Percentiles rank a stretch among this genome's conserved stretches.
These are phyloP conservation scores for Meyerozyma guilliermondii DNA, from an alignment of 1,139 yeast species.

Conservation along the genomic window DNA sequence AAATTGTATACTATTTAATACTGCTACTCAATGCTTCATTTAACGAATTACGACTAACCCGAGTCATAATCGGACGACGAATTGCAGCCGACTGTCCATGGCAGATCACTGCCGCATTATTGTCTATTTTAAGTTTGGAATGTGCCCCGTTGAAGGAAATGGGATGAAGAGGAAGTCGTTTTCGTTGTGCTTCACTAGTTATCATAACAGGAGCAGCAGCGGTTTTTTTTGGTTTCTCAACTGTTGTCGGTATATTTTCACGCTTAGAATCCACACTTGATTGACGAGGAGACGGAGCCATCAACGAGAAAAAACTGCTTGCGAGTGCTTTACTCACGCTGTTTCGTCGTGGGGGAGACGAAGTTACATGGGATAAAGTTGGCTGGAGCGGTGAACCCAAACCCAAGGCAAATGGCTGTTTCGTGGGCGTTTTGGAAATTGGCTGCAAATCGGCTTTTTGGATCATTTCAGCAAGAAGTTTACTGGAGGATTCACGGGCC, in stretches of 20 bases:
- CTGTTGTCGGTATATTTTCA: no score
- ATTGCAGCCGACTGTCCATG: slow-evolving; percentile 10
- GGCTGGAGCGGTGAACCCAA: neutral
- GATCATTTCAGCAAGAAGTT: neutral
- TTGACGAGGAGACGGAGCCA: neutral
- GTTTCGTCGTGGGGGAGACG: neutral
- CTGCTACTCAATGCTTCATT: slow-evolving; percentile 25
- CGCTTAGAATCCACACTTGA: no score
- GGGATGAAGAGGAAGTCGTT: neutral
- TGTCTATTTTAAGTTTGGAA: slow-evolving; percentile 1
- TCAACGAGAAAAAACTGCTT: neutral
- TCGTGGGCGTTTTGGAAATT: neutral
- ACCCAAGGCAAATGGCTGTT: neutral
- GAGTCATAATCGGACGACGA: slow-evolving; percentile 9
- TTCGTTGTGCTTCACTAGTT: neutral
- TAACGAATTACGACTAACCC: slow-evolving; percentile 28
- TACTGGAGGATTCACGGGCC: neutral
- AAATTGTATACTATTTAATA: slow-evolving; percentile 3
- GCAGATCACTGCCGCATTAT: slow-evolving; percentile 3
- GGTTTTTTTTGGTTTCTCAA: no score
- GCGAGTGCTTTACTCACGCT: neutral
- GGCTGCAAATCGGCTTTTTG: neutral
- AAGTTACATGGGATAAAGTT: neutral
- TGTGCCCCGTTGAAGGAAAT: slow-evolving; percentile 2
- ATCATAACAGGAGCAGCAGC: neutral